Base-by-base conservation (phyloP, 805 yeast genomes). In the Candida wancherniae region DNA sequence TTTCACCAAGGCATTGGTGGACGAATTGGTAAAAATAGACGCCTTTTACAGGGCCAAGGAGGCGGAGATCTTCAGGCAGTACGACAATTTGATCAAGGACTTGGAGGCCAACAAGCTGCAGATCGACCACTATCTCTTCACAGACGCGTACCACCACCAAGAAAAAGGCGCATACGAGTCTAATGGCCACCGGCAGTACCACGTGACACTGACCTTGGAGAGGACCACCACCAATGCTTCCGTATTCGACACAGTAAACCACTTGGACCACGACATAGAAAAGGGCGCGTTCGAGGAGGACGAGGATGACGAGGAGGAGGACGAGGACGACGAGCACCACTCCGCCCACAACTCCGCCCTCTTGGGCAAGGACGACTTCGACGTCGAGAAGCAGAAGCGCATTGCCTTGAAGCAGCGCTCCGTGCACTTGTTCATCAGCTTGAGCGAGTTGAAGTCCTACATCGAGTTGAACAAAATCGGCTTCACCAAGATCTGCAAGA, bases 391-490 rank as follows among this genome's bases (percentile, higher is more conserved):
- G 40, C 37, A 79, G 39, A 55, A 68, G 37, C 64, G 67, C 38
- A 75, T 82, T 38, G 77, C 84, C 6, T 65, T 84, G 42, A 82
- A 79, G 57, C 79, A 79, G 48, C 64, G 87, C 36, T 55, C 81
- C 6, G 68, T 77, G 24, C 71, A 80, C 3, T 58, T 77, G 24
- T 90, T 77, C 61, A 90, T 90, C 3, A 63, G 74, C 12, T 62
- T 87, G 13, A 80, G 88, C 6, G 97, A 90, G 57, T 68, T 90
- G 43, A 77, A 82, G 47, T 84, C 95, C 8, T 90, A 63, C 53
- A 69, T 84, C 29, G 95, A 87, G 49, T 67, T 92, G 43, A 90
- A 90, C 65, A 73, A 70, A 43, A 84, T 94, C 15, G 97, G 97
- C 2, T 84, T 90, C 56, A 73, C 84, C 30, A 90, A 90, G 58